Conservation (phyloP, 1,139 yeast genomes). For the Candida frijolesensis region DNA sequence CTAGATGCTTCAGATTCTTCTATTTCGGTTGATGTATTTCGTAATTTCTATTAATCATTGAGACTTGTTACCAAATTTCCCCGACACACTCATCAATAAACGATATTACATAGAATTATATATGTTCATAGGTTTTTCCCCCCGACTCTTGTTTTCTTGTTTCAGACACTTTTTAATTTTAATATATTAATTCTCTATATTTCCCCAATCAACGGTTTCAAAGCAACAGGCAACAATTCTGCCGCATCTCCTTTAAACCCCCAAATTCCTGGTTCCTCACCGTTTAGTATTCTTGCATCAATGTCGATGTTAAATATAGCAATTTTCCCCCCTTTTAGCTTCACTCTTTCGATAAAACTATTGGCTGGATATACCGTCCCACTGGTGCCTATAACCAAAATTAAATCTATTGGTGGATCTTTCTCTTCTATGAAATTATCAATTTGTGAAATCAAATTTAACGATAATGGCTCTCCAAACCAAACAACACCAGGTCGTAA, state of each 20-base stretch:
- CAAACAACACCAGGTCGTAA: conserved; percentile 90
- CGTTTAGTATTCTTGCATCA: conserved; percentile 43
- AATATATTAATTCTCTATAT: conserved; percentile 8
- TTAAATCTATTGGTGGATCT: conserved; percentile 59
- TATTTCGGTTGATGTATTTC: neutral
- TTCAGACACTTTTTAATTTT: neutral
- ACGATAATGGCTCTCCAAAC: conserved; percentile 86
- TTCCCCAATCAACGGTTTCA: conserved; percentile 51
- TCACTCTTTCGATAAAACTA: conserved; percentile 80
- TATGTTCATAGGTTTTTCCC: neutral
- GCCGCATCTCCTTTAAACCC: conserved; percentile 85
- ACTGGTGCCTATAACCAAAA: conserved; percentile 82
- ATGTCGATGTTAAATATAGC: conserved; percentile 80
- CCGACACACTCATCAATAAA: too few species aligned
- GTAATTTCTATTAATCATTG: neutral
- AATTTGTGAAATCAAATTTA: conserved; percentile 60
- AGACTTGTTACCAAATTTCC: neutral
- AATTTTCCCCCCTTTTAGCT: conserved; percentile 73
- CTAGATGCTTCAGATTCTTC: too few species aligned
- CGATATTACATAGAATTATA: neutral
- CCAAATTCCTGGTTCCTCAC: conserved; percentile 55
- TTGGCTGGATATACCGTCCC: conserved; percentile 91
- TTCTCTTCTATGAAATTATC: conserved; percentile 67
- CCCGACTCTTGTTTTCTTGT: neutral
- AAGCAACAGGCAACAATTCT: conserved; percentile 62